These are phyloP conservation scores for Salix koriyanagi DNA, from an alignment of 345 rosid species.

Conservation along the genomic window DNA sequence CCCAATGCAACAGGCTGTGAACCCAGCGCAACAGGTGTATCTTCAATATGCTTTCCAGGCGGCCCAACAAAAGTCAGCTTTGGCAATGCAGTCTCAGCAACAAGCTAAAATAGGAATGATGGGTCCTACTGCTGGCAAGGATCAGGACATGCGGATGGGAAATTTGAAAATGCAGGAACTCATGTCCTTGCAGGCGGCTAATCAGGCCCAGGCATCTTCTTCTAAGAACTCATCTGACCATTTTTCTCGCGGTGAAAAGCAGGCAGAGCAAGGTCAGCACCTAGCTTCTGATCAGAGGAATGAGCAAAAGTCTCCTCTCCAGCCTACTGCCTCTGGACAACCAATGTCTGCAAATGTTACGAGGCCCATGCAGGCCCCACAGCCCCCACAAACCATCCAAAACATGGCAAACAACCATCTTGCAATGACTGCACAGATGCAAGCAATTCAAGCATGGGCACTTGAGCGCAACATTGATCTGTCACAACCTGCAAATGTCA, in stretches of 20 bases:
- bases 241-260: slow-evolving; percentile 59
- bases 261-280: slow-evolving; percentile 52
- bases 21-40: slow-evolving; percentile 83
- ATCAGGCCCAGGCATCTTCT: slow-evolving; percentile 74
- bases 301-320: slow-evolving; percentile 52
- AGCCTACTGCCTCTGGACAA: slow-evolving; percentile 52
- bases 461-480: slow-evolving; percentile 80
- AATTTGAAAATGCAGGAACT: slow-evolving; percentile 80
- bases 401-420: slow-evolving; percentile 62
- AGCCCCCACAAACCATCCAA: slow-evolving; percentile 49
- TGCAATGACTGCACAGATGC: slow-evolving; percentile 75
- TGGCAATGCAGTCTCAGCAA: slow-evolving; percentile 51
- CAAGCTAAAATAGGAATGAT: slow-evolving; percentile 74
- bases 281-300: slow-evolving; percentile 53
- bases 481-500: slow-evolving; percentile 87
- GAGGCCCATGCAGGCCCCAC: slow-evolving; percentile 73
- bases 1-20: slow-evolving; percentile 81
- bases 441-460: slow-evolving; percentile 83
- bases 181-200: slow-evolving; percentile 64
- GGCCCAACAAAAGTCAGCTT: slow-evolving; percentile 55
- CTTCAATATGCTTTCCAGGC: slow-evolving; percentile 70
- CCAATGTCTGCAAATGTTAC: slow-evolving; percentile 46
- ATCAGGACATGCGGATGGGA: slow-evolving; percentile 57
- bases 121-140: slow-evolving; percentile 54
- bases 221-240: slow-evolving; percentile 70